Conservation (phyloP, 192 early-diverging fungal species). For the Obelidium mucronatum region DNA sequence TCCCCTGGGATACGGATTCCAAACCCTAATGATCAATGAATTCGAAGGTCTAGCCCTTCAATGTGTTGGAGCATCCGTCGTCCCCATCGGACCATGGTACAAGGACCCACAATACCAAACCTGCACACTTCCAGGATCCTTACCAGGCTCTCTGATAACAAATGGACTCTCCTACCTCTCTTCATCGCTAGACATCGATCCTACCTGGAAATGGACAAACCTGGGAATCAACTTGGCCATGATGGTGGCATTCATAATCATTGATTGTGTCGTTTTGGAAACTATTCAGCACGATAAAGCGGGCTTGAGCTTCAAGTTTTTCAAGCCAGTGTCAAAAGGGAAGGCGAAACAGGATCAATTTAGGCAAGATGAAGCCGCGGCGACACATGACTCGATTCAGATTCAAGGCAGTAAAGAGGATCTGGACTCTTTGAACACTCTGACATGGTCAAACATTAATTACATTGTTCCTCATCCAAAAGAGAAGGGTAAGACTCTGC, state of each 20-base stretch:
- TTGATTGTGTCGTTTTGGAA: slow-evolving; percentile 11
- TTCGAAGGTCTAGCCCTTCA: slow-evolving; percentile 52
- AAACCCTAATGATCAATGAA: slow-evolving; percentile 68
- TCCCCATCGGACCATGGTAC: slow-evolving; percentile 60
- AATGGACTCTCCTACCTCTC: slow-evolving; percentile 68
- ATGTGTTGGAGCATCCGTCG: slow-evolving; percentile 21
- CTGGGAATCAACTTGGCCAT: slow-evolving; percentile 35
- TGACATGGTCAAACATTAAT: slow-evolving; percentile 70
- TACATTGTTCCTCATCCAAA: slow-evolving; percentile 68
- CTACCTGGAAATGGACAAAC: slow-evolving; percentile 56
- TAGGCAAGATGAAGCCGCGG: not conserved
- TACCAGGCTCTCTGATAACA: slow-evolving; percentile 62
- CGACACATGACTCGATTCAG: not conserved
- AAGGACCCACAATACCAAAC: slow-evolving; percentile 59
- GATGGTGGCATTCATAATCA: not conserved
- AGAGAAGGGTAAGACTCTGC: slow-evolving; percentile 63
- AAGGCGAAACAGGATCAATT: not conserved
- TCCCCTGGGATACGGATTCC: slow-evolving; percentile 65
- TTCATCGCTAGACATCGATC: slow-evolving; percentile 60
- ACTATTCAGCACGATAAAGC: slow-evolving; percentile 32
- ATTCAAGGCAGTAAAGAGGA: not conserved
- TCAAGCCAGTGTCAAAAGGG: not conserved
- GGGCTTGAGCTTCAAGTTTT: slow-evolving; percentile 16
- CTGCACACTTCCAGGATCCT: slow-evolving; percentile 71
- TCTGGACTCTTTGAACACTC: slow-evolving; percentile 31